Percentiles rank a stretch among this genome's conserved stretches.
Evolutionary conservation across 1,284 basidiomycete genomes (phyloP).

Genomic region (Marasmius tenuissimus): DNA sequence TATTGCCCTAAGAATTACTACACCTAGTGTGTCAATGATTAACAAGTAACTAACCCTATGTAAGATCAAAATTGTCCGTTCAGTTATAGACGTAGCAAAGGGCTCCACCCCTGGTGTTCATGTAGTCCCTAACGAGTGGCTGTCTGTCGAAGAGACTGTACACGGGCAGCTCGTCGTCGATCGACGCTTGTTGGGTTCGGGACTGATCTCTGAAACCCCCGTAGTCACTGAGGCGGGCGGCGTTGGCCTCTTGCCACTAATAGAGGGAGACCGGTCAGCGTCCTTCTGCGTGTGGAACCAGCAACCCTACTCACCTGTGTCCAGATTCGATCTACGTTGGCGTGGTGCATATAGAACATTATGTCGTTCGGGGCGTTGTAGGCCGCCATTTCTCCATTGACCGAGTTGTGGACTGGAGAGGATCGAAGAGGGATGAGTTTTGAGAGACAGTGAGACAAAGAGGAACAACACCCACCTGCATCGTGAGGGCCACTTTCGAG

Average conservation of each 20-base stretch:
- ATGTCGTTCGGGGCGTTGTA: neutral
- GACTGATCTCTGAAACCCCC: neutral
- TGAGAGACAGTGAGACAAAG: neutral
- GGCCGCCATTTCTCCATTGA: neutral
- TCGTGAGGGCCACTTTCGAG: neutral
- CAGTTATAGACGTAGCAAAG: neutral
- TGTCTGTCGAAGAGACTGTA: neutral
- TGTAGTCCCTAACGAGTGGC: neutral
- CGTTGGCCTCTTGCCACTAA: neutral
- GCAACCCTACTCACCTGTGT: neutral
- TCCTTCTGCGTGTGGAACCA: neutral
- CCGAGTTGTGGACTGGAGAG: neutral
- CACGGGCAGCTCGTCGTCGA: neutral
- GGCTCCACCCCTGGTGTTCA: neutral
- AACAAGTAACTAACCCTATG: too few species aligned
- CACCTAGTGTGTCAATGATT: too few species aligned
- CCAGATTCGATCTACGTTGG: neutral
- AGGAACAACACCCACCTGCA: neutral
- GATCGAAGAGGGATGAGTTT: neutral
- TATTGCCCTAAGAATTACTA: too few species aligned
- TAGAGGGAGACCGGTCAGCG: neutral
- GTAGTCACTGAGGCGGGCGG: neutral
- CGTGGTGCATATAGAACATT: neutral
- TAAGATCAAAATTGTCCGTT: too few species aligned
- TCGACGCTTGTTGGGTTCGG: neutral